phyloP scores from a whole-genome alignment of 768 basidiomycete species.

The Imleria badia region DNA sequence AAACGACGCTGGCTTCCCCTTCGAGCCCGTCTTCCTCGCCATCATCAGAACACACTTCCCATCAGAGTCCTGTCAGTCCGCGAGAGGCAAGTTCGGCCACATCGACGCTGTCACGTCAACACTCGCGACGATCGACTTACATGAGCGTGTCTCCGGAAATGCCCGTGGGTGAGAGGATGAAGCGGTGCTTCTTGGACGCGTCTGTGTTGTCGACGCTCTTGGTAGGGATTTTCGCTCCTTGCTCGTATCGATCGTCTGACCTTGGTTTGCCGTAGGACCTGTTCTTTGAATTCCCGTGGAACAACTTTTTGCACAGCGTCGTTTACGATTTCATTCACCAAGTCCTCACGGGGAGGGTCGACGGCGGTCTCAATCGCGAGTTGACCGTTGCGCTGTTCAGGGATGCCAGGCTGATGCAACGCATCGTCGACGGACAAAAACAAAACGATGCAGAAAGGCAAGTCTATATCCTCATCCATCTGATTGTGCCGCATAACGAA shows the following conservation, averaged over 20 bases:
- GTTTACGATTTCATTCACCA: conserved; percentile 97
- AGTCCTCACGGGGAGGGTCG: conserved; percentile 84
- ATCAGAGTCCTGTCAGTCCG: conserved; percentile 27
- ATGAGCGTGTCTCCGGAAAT: conserved; percentile 38
- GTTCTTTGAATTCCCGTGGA: conserved; percentile 96
- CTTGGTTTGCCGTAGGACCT: conserved; percentile 57
- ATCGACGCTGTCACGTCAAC: conserved; percentile 53
- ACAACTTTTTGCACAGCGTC: conserved; percentile 95
- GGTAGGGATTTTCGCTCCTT: conserved; percentile 44
- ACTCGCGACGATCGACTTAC: conserved; percentile 46
- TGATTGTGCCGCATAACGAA: conserved; percentile 6
- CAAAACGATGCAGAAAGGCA: conserved; percentile 77
- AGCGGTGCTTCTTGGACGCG: conserved; percentile 72
- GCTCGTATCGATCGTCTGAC: conserved; percentile 2
- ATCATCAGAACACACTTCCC: conserved; percentile 30
- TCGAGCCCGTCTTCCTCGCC: conserved; percentile 32
- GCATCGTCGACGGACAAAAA: conserved; percentile 84
- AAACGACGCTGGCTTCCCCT: conserved; percentile 30
- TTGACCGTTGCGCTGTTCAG: conserved; percentile 81
- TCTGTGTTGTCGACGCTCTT: conserved; percentile 74
- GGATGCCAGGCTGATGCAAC: conserved; percentile 80
- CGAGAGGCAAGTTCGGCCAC: conserved; percentile 33
- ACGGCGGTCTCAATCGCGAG: conserved; percentile 81
- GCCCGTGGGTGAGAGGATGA: conserved; percentile 77
- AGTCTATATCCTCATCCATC: conserved; percentile 17